Evolutionary conservation across 768 basidiomycete genomes (phyloP), one percentile per base, ranked within the genome.

Genomic region (Stropharia rugosoannulata): DNA sequence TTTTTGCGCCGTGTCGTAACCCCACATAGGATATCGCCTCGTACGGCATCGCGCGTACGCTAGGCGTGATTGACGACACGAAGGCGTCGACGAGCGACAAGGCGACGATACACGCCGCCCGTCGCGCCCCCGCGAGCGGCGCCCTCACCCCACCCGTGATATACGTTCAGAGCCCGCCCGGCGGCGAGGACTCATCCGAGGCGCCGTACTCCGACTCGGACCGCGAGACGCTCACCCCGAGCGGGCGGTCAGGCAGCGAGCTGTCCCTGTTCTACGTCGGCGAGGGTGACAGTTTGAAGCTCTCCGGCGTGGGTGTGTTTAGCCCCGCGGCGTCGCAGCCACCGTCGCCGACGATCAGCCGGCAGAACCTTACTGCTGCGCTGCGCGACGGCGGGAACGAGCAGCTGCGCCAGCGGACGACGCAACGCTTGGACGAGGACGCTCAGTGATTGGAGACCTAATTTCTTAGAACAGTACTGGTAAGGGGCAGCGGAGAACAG

Each of bases 1-100:
- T n/a, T 27, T 27, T 11, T 27, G 22, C 19, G 7, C 22, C 45
- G 22, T 8, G 22, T 25, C 22, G 13, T n/a, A 25, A 13, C 45
- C 19, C 22, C 22, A 11, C 9, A 8, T 64, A 93, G 90, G 90
- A 93, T 67, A 83, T 93, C 52, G 76, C 83, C 2, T 89, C 91
- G 16, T 93, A 93, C 63, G 83, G 85, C 55, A 89, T 93, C 65
- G 91, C 88, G 11, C 85, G 90, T 55, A 92, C 89, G 5, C 78
- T 93, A 49, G 90, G 90, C 35, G 79, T 90, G 51, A 80, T 89
- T 59, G 89, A 90, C 69, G 81, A 82, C 57, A 83, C 85, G 49
- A 86, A 85, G 66, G 87, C 89, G 0, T 86, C 87, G 11, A 90
- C 88, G 22, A 83, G 80, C 68, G 88, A 87, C 61, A 78, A 76